These are phyloP conservation scores for Daldinia childiae DNA, from an alignment of 495 filamentous ascomycete genomes.

Conservation along the genomic window DNA sequence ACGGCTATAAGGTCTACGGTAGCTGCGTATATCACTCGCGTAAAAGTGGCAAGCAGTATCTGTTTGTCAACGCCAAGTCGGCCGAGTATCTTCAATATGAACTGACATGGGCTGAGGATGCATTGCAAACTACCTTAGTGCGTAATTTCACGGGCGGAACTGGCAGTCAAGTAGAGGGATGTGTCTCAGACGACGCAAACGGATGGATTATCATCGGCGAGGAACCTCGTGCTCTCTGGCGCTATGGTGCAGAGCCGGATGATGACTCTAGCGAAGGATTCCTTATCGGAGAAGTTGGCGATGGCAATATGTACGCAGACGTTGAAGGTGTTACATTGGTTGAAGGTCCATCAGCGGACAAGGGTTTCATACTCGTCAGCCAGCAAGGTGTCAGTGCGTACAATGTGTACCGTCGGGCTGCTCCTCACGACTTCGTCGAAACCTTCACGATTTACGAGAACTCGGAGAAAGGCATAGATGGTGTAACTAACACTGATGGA, in stretches of 20 bases:
- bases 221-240: constrained; percentile 49
- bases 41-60: constrained; percentile 45
- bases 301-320: constrained; percentile 46
- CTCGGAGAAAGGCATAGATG: constrained; percentile 41
- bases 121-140: constrained; percentile 47
- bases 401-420: constrained; percentile 48
- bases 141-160: constrained; percentile 47
- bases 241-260: constrained; percentile 49
- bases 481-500: constrained; percentile 52
- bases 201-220: constrained; percentile 50
- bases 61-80: constrained; percentile 52
- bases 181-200: constrained; percentile 50
- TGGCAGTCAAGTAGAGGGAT: constrained; percentile 52
- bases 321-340: constrained; percentile 52
- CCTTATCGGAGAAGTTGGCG: constrained; percentile 45
- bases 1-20: constrained; percentile 40
- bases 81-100: constrained; percentile 51
- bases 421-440: constrained; percentile 47
- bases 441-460: constrained; percentile 45
- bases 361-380: constrained; percentile 51
- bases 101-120: constrained; percentile 40
- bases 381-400: constrained; percentile 51
- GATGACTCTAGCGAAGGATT: constrained; percentile 36
- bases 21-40: constrained; percentile 45
- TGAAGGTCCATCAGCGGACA: constrained; percentile 42